Evolutionary conservation across 208 protist genomes (phyloP).

Genomic region (Angomonas ambiguus): DNA sequence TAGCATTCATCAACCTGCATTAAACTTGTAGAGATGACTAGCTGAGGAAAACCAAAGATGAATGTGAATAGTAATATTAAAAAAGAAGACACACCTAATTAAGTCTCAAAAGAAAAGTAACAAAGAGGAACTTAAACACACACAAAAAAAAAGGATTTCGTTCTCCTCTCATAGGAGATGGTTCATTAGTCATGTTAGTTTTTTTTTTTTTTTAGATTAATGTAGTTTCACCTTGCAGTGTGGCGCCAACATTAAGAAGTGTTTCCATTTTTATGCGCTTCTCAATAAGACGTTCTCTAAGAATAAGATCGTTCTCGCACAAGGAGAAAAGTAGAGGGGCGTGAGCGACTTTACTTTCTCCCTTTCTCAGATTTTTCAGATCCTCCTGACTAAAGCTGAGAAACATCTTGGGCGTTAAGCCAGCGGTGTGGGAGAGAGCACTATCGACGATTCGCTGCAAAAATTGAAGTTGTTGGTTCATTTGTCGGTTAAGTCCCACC

Average conservation of each 20-base stretch:
- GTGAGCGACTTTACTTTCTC: slow-evolving; percentile 61
- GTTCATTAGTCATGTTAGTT: slow-evolving; percentile 1
- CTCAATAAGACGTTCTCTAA: slow-evolving; percentile 55
- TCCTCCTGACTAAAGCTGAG: slow-evolving; percentile 60
- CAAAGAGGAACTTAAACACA: slow-evolving; percentile 2
- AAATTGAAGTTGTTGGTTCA: slow-evolving; percentile 63
- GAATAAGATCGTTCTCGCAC: slow-evolving; percentile 47
- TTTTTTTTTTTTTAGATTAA: slow-evolving; percentile 27
- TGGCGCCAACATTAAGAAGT: slow-evolving; percentile 55
- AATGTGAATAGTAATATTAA: not conserved
- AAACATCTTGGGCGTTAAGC: slow-evolving; percentile 75
- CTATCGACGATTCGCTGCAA: slow-evolving; percentile 55
- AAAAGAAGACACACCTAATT: not conserved
- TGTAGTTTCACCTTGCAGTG: slow-evolving; percentile 43
- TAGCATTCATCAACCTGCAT: not conserved
- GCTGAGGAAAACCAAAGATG: too few relatives aligned
- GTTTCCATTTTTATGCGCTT: slow-evolving; percentile 73
- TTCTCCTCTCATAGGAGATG: not conserved
- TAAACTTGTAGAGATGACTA: not conserved
- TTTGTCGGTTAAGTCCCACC: slow-evolving; percentile 65
- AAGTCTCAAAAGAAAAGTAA: not conserved
- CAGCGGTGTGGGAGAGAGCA: slow-evolving; percentile 54
- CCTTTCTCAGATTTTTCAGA: slow-evolving; percentile 35
- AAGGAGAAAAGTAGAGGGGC: slow-evolving; percentile 47
- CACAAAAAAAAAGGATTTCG: slow-evolving; percentile 3